Evolutionary conservation across 2,329 filamentous ascomycete species (phyloP), one percentile per base, ranked within the genome.

Genomic region (Lasiodiplodia hormozganensis): DNA sequence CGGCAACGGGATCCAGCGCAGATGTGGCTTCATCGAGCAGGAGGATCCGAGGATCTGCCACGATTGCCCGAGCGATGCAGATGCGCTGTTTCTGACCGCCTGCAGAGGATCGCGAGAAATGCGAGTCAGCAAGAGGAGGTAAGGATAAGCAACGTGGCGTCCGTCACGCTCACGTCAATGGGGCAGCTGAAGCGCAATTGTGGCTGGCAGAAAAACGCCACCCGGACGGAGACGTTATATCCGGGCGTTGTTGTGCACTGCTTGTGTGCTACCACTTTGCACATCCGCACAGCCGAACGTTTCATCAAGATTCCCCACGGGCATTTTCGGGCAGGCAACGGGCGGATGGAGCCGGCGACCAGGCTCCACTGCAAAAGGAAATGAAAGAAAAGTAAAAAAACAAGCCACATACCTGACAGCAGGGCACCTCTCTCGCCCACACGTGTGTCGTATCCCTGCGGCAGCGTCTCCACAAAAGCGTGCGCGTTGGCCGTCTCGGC

Each of bases 71-170:
- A 8, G 95, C 94, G 79, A 98, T 97, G 14, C 95, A 94, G 76
- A 98, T 96, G 73, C 96, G 92, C 81, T 98, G 96, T 80, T 97
- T 97, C 81, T 99, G 96, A 43, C 96, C 96, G 78, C 96, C 96
- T 67, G 58, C 14, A 34, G 40, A 34, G 31, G 31, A 34, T 34
- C 31, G 31, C 31, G 31, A 34, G 31, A 28, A 28, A 34, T 34
- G 31, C 31, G 47, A 51, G 51, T 16, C 11, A 16, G 38, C 38
- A 40, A 38, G 38, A 40, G 38, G 12, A 40, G 38, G 38, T 16
- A 40, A 40, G 38, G 31, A 34, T 34, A 34, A 34, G 31, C 31
- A 34, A 34, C 31, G 31, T 34, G 31, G 31, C 31, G 31, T 34
- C 31, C 8, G 31, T 34, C 31, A 34, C 31, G 31, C 31, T 34